phyloP scores from a whole-genome alignment of 2,329 filamentous ascomycete species.

The Penicillium crustosum region DNA sequence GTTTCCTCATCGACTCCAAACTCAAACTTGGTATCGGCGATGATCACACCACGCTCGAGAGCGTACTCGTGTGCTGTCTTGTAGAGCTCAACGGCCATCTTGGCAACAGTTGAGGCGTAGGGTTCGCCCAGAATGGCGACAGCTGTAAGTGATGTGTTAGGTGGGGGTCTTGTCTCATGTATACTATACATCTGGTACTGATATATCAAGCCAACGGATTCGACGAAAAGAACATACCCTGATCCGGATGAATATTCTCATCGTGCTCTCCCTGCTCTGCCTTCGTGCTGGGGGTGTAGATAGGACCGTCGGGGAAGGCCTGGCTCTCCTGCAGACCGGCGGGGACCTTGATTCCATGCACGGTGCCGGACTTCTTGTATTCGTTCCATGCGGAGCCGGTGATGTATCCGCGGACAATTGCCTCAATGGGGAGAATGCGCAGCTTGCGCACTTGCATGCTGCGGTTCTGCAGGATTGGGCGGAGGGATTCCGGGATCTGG shows the following conservation, averaged over 20 bases:
- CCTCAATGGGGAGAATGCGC: conserved; percentile 75
- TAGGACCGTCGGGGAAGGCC: conserved; percentile 63
- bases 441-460: conserved; percentile 76
- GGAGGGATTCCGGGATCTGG: conserved; percentile 50
- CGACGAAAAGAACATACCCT: conserved; percentile 46
- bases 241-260: conserved; percentile 77
- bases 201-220: neutral
- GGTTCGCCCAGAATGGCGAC: conserved; percentile 63
- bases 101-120: conserved; percentile 65
- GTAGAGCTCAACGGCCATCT: conserved; percentile 66
- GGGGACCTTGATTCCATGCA: conserved; percentile 72
- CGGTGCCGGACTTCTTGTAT: conserved; percentile 70
- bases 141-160: conserved; percentile 37
- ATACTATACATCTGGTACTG: neutral
- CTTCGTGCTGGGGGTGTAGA: conserved; percentile 84
- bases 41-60: conserved; percentile 66
- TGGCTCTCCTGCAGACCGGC: conserved; percentile 69
- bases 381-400: conserved; percentile 83
- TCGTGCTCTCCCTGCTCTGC: conserved; percentile 76
- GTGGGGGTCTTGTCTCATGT: neutral
- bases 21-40: conserved; percentile 76
- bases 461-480: conserved; percentile 58
- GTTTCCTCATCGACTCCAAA: conserved; percentile 68
- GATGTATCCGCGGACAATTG: conserved; percentile 86
- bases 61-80: conserved; percentile 48